Evolutionary conservation across 768 basidiomycete species (phyloP).

Genomic region (Kwoniella sp.): DNA sequence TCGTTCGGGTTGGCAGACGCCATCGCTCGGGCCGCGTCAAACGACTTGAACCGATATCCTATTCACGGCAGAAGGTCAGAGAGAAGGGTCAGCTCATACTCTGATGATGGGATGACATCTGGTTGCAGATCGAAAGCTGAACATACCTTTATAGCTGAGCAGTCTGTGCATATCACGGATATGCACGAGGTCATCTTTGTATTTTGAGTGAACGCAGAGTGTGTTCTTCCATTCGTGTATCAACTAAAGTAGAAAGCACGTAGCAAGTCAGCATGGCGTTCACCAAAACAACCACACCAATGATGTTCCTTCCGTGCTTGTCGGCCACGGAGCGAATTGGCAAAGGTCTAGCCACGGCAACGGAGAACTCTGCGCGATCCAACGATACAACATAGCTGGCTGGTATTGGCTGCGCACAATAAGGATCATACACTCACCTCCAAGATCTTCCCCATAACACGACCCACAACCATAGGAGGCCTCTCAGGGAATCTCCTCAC

Average conservation of each 20-base stretch:
- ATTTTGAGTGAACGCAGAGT: constrained; percentile 82
- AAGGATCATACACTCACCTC: constrained; percentile 59
- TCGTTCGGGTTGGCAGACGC: constrained; percentile 57
- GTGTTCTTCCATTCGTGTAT: constrained; percentile 94
- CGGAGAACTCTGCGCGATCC: too few species aligned
- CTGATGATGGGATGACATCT: neutral
- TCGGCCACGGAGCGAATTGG: too few species aligned
- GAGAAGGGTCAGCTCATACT: too few species aligned
- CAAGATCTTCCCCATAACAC: constrained; percentile 90
- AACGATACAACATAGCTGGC: too few species aligned
- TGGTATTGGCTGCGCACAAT: too few species aligned
- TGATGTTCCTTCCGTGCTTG: too few species aligned
- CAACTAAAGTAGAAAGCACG: constrained; percentile 55
- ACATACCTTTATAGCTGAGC: constrained; percentile 85
- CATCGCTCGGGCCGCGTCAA: constrained; percentile 55
- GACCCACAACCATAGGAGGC: constrained; percentile 89
- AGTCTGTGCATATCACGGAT: constrained; percentile 97
- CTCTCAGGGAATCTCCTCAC: constrained; percentile 97
- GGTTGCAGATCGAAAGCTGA: too few species aligned
- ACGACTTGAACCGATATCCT: constrained; percentile 60
- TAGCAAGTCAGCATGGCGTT: neutral
- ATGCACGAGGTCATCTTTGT: constrained; percentile 94
- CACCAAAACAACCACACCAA: neutral
- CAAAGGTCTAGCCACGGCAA: too few species aligned
- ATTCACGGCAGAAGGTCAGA: neutral